phyloP scores from a whole-genome alignment of 805 yeast species.

The Metschnikowia lachancei region DNA sequence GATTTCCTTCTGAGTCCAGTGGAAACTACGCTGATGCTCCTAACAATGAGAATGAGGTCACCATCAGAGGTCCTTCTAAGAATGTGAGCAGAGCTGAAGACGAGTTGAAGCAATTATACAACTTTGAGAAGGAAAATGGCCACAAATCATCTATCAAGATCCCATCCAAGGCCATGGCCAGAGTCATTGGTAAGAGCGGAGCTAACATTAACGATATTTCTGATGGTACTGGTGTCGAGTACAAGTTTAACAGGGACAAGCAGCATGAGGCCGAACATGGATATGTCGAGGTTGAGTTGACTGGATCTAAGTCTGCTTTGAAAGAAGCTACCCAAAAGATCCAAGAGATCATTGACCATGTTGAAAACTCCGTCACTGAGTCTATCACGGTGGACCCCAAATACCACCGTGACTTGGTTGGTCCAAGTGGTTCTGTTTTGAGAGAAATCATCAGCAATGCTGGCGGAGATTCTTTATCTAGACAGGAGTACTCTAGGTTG shows the following conservation, averaged over 20 bases:
- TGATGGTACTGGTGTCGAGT: slow-evolving; percentile 63
- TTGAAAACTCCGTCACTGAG: slow-evolving; percentile 58
- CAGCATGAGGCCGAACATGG: slow-evolving; percentile 48
- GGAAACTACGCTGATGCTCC: slow-evolving; percentile 34
- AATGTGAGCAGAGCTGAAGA: slow-evolving; percentile 81
- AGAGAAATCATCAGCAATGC: slow-evolving; percentile 74
- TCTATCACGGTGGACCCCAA: slow-evolving; percentile 67
- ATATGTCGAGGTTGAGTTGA: slow-evolving; percentile 60
- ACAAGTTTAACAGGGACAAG: slow-evolving; percentile 42
- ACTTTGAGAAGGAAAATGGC: slow-evolving; percentile 86
- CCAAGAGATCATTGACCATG: slow-evolving; percentile 58
- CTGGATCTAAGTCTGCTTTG: slow-evolving; percentile 76
- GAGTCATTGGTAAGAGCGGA: slow-evolving; percentile 88
- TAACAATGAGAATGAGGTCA: slow-evolving; percentile 57
- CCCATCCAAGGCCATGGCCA: slow-evolving; percentile 71
- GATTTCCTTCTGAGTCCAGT: slow-evolving; percentile 56
- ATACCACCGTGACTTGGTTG: slow-evolving; percentile 73
- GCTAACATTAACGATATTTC: slow-evolving; percentile 78
- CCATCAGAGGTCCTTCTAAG: slow-evolving; percentile 83
- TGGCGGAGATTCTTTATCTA: slow-evolving; percentile 54
- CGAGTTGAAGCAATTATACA: slow-evolving; percentile 77
- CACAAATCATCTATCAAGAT: slow-evolving; percentile 60
- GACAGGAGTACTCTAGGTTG: slow-evolving; percentile 49
- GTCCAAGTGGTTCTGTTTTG: slow-evolving; percentile 71
- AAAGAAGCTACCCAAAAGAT: slow-evolving; percentile 67